These are phyloP conservation scores for Boletus speciosus DNA, from an alignment of 768 basidiomycete genomes.

Conservation along the genomic window DNA sequence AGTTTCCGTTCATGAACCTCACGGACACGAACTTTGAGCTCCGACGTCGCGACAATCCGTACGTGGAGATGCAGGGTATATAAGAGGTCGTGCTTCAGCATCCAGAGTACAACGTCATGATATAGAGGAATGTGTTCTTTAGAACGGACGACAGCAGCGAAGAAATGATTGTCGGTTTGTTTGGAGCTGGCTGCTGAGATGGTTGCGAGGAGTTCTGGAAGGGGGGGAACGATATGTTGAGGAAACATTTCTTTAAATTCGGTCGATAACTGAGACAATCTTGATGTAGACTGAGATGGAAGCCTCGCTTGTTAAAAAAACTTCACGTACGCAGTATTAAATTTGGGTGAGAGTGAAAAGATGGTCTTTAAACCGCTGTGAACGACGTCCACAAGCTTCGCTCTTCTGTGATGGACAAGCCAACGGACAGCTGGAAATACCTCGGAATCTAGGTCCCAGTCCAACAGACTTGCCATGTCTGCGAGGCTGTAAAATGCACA, in stretches of 20 bases:
- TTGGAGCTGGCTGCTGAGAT: slow-evolving; percentile 69
- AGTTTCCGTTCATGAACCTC: slow-evolving; percentile 37
- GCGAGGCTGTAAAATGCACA: slow-evolving; percentile 47
- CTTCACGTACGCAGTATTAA: slow-evolving; percentile 54
- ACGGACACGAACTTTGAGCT: slow-evolving; percentile 71
- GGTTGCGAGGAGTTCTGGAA: slow-evolving; percentile 69
- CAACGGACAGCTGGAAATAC: slow-evolving; percentile 89
- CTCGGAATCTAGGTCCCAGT: slow-evolving; percentile 80
- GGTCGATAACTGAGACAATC: slow-evolving; percentile 41
- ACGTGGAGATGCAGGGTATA: slow-evolving; percentile 83
- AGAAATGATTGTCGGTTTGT: slow-evolving; percentile 70
- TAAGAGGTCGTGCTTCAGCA: slow-evolving; percentile 83
- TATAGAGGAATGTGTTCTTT: slow-evolving; percentile 69
- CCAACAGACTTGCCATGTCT: slow-evolving; percentile 75
- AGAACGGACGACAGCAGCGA: slow-evolving; percentile 68
- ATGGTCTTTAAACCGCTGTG: slow-evolving; percentile 77
- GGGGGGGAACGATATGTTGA: slow-evolving; percentile 57
- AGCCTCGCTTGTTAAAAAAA: not conserved
- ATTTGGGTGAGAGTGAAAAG: slow-evolving; percentile 68
- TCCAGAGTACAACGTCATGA: slow-evolving; percentile 84
- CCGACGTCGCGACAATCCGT: slow-evolving; percentile 73
- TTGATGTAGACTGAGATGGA: not conserved
- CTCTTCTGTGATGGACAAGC: slow-evolving; percentile 86
- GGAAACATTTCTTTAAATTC: slow-evolving; percentile 65
- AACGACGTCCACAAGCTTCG: slow-evolving; percentile 84